Percentiles rank a stretch among this genome's conserved stretches.
Evolutionary conservation across 768 basidiomycete genomes (phyloP).

Genomic region (Psilocybe subaeruginosa): DNA sequence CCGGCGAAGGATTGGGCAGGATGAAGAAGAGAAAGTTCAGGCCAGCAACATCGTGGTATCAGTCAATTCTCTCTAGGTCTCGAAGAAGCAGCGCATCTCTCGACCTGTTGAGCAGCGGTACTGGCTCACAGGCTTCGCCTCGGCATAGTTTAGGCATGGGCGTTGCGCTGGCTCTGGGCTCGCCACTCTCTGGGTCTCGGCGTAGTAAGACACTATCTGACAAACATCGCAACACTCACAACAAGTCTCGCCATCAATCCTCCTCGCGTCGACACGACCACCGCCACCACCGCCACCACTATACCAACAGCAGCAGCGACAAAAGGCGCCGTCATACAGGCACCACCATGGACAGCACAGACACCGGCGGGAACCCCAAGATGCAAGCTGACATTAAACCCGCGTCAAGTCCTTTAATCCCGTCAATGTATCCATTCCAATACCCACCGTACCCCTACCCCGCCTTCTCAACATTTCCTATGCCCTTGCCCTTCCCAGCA

Average conservation of each 20-base stretch:
- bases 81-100: conserved; percentile 28
- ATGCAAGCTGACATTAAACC: conserved; percentile 5
- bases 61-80: conserved; percentile 23
- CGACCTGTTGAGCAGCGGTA: conserved; percentile 36
- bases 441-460: conserved; percentile 31
- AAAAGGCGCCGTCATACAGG: conserved; percentile 16
- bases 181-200: conserved; percentile 15
- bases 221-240: conserved; percentile 14
- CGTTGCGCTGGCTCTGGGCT: conserved; percentile 21
- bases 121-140: conserved; percentile 17
- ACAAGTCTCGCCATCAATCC: conserved; percentile 27
- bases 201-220: conserved; percentile 16
- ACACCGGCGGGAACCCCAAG: conserved; percentile 1
- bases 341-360: conserved; percentile 18
- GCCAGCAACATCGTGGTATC: conserved; percentile 39
- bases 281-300: conserved; percentile 15
- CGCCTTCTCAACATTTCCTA: conserved; percentile 28
- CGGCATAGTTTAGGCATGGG: conserved; percentile 24
- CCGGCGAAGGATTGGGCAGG: conserved; percentile 29
- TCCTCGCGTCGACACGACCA: conserved; percentile 25
- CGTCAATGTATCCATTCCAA: conserved; percentile 33
- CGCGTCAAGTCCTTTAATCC: conserved; percentile 21
- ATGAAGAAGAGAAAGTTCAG: conserved; percentile 23
- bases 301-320: conserved; percentile 7
- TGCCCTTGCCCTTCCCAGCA: conserved; percentile 10